Conservation (phyloP, 2,329 filamentous ascomycete genomes). For the Podosphaera xanthii region DNA sequence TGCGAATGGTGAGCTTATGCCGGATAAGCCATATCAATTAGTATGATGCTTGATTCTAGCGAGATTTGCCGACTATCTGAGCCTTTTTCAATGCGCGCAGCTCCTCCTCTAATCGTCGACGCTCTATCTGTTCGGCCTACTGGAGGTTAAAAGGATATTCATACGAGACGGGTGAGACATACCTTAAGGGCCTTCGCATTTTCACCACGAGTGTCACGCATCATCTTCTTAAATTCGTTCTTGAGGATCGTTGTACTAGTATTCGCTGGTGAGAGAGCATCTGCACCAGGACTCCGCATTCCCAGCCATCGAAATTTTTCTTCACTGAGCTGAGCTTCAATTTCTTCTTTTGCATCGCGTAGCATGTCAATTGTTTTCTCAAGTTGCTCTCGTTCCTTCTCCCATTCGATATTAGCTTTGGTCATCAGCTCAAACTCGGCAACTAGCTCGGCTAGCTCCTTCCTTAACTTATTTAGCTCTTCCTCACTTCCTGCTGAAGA, state of each 20-base stretch:
- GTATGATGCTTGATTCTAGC: slow-evolving; percentile 12
- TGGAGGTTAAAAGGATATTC: slow-evolving; percentile 7
- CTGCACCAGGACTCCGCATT: slow-evolving; percentile 27
- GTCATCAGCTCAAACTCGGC: slow-evolving; percentile 49
- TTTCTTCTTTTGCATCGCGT: slow-evolving; percentile 35
- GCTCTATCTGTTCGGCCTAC: slow-evolving; percentile 50
- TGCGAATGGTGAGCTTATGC: no score
- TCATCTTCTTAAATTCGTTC: slow-evolving; percentile 63
- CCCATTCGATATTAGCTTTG: slow-evolving; percentile 44
- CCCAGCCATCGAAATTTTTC: slow-evolving; percentile 46
- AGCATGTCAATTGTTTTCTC: slow-evolving; percentile 40
- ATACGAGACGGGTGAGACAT: slow-evolving; percentile 5
- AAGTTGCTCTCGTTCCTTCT: slow-evolving; percentile 43
- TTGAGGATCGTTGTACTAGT: slow-evolving; percentile 47
- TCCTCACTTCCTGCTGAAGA: slow-evolving; percentile 7
- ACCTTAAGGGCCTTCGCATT: slow-evolving; percentile 41
- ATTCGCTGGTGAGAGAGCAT: slow-evolving; percentile 12
- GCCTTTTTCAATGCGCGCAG: slow-evolving; percentile 25
- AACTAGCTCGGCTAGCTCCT: slow-evolving; percentile 43
- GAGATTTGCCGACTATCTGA: slow-evolving; percentile 17
- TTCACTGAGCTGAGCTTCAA: slow-evolving; percentile 42
- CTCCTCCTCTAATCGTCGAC: slow-evolving; percentile 39
- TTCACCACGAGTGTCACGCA: slow-evolving; percentile 47
- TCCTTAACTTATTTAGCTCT: slow-evolving; percentile 29
- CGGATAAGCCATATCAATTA: no score